A percentile compares a stretch with the other conserved stretches of the same genome.
phyloP scores from a whole-genome alignment of 176 grass and related monocot genomes.

The Guadua angustifolia region DNA sequence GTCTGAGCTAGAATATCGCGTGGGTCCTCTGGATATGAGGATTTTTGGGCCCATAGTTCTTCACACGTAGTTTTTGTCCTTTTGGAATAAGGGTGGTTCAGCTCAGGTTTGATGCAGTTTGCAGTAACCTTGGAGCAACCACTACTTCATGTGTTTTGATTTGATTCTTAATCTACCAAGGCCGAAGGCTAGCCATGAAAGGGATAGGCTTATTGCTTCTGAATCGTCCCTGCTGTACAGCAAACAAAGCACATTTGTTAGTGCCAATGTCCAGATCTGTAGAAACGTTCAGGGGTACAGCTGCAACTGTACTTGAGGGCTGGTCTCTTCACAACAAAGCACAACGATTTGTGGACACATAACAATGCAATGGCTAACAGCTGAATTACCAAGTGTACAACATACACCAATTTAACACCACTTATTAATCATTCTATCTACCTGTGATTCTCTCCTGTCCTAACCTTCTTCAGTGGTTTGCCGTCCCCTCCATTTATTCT shows the following conservation, averaged over 20 bases:
- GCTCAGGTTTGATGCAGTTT: neutral
- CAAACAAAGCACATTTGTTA: neutral
- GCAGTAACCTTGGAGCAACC: neutral
- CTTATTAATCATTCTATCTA: constrained; percentile 29
- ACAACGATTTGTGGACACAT: neutral
- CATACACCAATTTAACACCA: constrained; percentile 9
- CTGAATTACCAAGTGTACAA: neutral
- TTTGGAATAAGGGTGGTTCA: neutral
- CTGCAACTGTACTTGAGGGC: neutral
- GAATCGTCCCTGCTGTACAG: constrained; percentile 7
- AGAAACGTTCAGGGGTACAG: neutral
- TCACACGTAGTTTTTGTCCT: neutral
- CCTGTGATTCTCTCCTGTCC: neutral
- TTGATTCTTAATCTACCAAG: neutral
- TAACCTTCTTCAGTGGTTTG: neutral
- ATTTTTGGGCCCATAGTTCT: neutral
- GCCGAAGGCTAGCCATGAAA: constrained; percentile 31
- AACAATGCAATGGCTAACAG: neutral
- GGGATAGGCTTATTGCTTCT: neutral
- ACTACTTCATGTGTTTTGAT: neutral
- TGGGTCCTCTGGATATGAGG: too few relatives aligned
- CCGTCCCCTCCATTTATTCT: neutral
- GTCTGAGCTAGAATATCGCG: constrained; percentile 44
- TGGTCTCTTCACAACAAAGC: neutral
- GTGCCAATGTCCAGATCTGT: neutral